Base-by-base conservation (phyloP, 768 basidiomycete genomes). In the Xerocomellus amylosporus region DNA sequence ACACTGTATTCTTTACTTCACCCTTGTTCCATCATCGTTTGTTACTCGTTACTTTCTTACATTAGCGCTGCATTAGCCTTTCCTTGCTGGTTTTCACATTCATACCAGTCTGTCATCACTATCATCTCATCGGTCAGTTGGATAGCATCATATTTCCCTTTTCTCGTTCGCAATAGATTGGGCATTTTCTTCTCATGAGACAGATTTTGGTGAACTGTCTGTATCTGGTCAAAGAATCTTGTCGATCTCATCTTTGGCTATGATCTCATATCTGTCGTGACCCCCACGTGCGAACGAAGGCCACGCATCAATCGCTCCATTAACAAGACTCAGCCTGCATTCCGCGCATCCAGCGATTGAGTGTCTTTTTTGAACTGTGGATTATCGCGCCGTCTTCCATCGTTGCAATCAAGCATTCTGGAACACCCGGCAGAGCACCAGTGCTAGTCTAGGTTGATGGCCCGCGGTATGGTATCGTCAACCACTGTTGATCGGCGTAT, bases 1-100 rank as follows among this genome's bases (percentile, higher is more conserved):
- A 50, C 20, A 43, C 31, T 60, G 54, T 60, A 71, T 61, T 39
- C 43, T 55, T 33, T 60, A 48, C 49, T 10, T 10, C 39, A 41
- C 22, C 41, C 20, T 51, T 54, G 55, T 55, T 51, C 49, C 42
- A 33, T 43, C 44, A 47, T 34, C 54, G 44, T 56, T 50, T 49
- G 33, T 52, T 58, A 43, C 34, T 55, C 41, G 38, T 46, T 37
- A 20, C 37, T 40, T 44, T 49, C 53, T 51, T 60, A 51, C 44
- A 60, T 31, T 41, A 58, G 20, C 34, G 46, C 24, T 40, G 33
- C 24, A 61, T 24, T 20, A 40, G 14, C 19, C 48, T n/a, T 40
- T 46, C 28, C 31, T 41, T 34, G 26, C 24, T 28, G 42, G 49
- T 38, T 39, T 37, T n/a, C n/a, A 49, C 57, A 55, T 53, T 20